These are phyloP conservation scores for Polychaeton citri DNA, from an alignment of 2,329 filamentous ascomycete species.

Conservation along the genomic window DNA sequence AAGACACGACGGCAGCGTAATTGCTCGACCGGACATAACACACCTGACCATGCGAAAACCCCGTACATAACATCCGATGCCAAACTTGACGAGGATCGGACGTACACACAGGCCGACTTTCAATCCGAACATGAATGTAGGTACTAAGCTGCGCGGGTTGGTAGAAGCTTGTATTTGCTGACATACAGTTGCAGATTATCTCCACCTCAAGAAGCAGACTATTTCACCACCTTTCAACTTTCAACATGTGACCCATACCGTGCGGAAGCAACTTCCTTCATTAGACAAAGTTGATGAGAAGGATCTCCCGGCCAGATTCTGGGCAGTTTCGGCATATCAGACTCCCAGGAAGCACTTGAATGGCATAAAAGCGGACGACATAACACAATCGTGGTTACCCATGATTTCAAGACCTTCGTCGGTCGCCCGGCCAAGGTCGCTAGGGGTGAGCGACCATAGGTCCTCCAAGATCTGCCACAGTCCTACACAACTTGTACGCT, in stretches of 20 bases:
- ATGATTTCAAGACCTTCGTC: not conserved
- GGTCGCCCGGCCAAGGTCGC: not conserved
- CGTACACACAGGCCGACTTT: too few relatives aligned
- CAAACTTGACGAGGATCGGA: too few relatives aligned
- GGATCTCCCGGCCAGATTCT: constrained; percentile 41
- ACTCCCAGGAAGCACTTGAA: constrained; percentile 34
- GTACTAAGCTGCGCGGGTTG: too few relatives aligned
- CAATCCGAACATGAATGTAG: too few relatives aligned
- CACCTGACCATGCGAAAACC: too few relatives aligned
- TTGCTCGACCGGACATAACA: not conserved
- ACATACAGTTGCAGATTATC: too few relatives aligned
- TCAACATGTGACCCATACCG: constrained; percentile 49
- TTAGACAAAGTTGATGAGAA: constrained; percentile 38
- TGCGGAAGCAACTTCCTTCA: constrained; percentile 39
- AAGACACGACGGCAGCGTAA: not conserved
- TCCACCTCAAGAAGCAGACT: constrained; percentile 25
- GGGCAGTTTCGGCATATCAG: constrained; percentile 40
- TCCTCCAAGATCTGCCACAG: too few relatives aligned
- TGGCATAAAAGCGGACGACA: constrained; percentile 39
- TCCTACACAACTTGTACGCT: too few relatives aligned
- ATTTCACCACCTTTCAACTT: constrained; percentile 54
- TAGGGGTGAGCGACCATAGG: too few relatives aligned
- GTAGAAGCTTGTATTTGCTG: too few relatives aligned
- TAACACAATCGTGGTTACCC: constrained; percentile 12
- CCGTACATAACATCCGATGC: too few relatives aligned